Evolutionary conservation across 176 grass and related monocot species (phyloP), one percentile per base, ranked within the genome.

Genomic region (Oryza nivara): DNA sequence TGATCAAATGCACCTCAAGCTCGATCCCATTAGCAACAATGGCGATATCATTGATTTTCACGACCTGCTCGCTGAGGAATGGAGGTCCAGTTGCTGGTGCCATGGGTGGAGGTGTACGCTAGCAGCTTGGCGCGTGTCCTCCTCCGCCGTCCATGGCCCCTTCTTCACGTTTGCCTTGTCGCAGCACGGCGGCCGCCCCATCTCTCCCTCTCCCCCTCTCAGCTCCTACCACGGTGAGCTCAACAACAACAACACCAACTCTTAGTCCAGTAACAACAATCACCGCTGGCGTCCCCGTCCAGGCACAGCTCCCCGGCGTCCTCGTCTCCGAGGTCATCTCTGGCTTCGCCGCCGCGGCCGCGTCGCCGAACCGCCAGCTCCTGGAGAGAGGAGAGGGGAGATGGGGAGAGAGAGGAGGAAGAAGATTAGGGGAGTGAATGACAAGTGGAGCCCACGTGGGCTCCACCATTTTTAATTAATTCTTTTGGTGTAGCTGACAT

Each of bases 111-210:
- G 71, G 93, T 95, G 83, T 94, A 96, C 10, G 96, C 96, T 8
- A 96, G 91, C 44, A 99, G 78, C 78, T 94, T 99, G 15, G 28
- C 28, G 28, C 28, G 96, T 93, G 30, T 99, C 96, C 82, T 99
- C 96, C 83, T 99, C 96, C 22, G 89, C 77, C 22, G 91, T 96
- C 96, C 93, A 99, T n/a, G 78, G 93, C 22, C 96, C 96, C 83
- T 92, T 96, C 93, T 99, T 99, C 87, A 94, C 91, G 68, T 78
- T 91, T 25, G 91, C 85, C 85, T 92, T 95, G 81, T 99, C 93
- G 48, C 96, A 99, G 83, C 93, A 98, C 9, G 96, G 96, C 14
- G 91, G 96, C 84, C 96, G 73, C 15, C 91, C 89, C 96, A 98
- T 95, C 26, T 36, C 17, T 47, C 25, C 7, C 44, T 20, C 14